These are phyloP conservation scores for Pyrenochaeta sp. DNA, from an alignment of 2,329 filamentous ascomycete species.

Conservation along the genomic window DNA sequence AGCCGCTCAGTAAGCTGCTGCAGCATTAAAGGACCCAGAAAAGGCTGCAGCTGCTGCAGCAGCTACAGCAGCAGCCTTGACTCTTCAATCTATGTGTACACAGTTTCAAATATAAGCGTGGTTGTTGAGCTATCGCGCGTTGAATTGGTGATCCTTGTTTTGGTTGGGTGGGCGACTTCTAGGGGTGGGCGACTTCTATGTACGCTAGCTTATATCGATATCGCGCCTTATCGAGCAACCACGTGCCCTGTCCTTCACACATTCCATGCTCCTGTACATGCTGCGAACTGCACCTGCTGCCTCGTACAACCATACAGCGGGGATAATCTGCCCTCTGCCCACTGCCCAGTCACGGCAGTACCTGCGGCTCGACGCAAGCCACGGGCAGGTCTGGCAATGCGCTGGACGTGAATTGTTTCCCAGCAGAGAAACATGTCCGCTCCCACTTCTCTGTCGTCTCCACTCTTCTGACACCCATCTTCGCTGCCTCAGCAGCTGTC, in stretches of 20 bases:
- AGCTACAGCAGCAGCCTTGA: no score
- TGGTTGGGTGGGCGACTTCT: no score
- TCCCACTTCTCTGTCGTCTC: background rate
- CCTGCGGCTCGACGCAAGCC: conserved; percentile 1
- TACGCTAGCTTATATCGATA: no score
- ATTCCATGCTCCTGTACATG: conserved; percentile 3
- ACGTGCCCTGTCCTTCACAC: conserved; percentile 10
- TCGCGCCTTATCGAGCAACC: conserved; percentile 3
- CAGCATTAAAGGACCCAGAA: no score
- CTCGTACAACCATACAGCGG: background rate
- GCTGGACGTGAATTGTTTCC: background rate
- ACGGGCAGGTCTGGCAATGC: background rate
- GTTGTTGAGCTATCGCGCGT: no score
- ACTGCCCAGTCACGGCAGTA: background rate
- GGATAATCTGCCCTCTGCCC: background rate
- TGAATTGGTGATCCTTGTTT: no score
- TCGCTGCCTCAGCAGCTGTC: background rate
- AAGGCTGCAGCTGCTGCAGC: no score
- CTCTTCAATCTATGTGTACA: no score
- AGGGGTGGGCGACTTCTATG: no score
- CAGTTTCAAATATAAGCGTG: no score
- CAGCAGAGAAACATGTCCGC: background rate
- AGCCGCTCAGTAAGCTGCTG: no score
- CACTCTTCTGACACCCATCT: background rate
- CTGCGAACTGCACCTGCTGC: background rate